Base-by-base conservation (phyloP, 805 yeast species). In the Isabelozyma gotoi region DNA sequence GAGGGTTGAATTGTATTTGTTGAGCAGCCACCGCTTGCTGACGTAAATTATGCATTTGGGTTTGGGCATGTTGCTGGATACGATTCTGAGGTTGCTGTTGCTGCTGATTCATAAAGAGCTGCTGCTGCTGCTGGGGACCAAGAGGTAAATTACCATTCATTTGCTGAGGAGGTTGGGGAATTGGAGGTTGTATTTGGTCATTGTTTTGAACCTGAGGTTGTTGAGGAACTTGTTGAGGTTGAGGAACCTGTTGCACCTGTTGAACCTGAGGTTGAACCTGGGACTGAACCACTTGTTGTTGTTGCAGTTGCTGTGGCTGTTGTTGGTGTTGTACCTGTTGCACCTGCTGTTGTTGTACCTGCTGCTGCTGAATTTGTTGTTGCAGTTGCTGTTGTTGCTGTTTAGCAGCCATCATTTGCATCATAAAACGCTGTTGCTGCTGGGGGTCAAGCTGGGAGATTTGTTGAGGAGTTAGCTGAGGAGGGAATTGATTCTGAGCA, bases 11-110 rank as follows among this genome's bases (percentile, higher is more conserved):
- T 21, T 48, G 58, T 21, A 52, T 59, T 42, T 51, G 56, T 37
- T 53, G 64, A 29, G 55, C 71, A 16, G 57, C 60, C 11, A 55
- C 70, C 2, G 61, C 68, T 51, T 71, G 80, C 48, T 71, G 82
- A 39, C 80, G 68, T 43, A 73, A 57, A 46, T 66, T 74, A 52
- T 71, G 74, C 81, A 75, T 73, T 56, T 76, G 81, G 35, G 60
- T 63, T 52, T 75, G 81, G 3, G 79, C 75, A 42, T 66, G 75
- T 47, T 71, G 76, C 46, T 73, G 78, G 33, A 65, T 65, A 29
- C 67, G 48, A 44, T 67, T 65, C 36, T 61, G 64, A 6, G 18
- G 40, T 45, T 27, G 45, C 39, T 39, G 44, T 42, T 24, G 40
- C 39, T 39, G 44, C 45, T 24, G 40, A 35, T n/a, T 21, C 38